Base-by-base conservation (phyloP, 2,329 filamentous ascomycete species). In the Colletotrichum euphorbiae region DNA sequence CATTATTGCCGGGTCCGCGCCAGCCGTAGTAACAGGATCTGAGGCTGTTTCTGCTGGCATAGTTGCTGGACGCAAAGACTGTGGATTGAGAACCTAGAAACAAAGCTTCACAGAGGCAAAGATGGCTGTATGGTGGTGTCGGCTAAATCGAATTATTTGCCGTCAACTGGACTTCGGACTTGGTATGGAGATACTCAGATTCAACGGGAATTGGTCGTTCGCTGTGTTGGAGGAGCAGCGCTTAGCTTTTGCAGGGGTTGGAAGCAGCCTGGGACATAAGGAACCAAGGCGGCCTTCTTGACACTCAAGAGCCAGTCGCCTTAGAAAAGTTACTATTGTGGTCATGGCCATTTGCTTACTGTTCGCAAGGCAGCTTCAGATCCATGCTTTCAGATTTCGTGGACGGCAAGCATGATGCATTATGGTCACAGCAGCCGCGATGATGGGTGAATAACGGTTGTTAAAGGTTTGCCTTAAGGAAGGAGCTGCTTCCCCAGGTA, bases 111-210 rank as follows among this genome's bases (percentile, higher is more conserved):
- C 55, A 33, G 36, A 17, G 17, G 38, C 28, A 28, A 54, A 54
- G 17, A 38, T 6, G 11, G 33, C 33, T 36, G n/a, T 24, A 54
- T 54, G 17, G n/a, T 13, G n/a, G n/a, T 51, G 50, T 56, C 50
- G 38, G 48, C 50, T 45, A 24, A 31, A 62, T 36, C 55, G 17
- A 62, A 46, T 24, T 48, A 19, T 63, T 40, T 40, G 33, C 24
- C 6, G 7, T 54, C 31, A 24, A 5, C 24, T 24, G 17, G n/a
- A 17, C 60, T 57, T 46, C 13, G 36, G 24, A 36, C 17, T 40
- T 24, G 46, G 63, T n/a, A n/a, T 62, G 63, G 63, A 57, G 51
- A 52, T 46, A 21, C n/a, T 28, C 55, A 52, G 31, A 33, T 8
- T 31, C 56, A 54, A 61, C 54, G 56, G 17, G 17, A 61, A 48